Evolutionary conservation across 176 grass and related monocot species (phyloP), one percentile per base, ranked within the genome.

Genomic region (Lolium rigidum): DNA sequence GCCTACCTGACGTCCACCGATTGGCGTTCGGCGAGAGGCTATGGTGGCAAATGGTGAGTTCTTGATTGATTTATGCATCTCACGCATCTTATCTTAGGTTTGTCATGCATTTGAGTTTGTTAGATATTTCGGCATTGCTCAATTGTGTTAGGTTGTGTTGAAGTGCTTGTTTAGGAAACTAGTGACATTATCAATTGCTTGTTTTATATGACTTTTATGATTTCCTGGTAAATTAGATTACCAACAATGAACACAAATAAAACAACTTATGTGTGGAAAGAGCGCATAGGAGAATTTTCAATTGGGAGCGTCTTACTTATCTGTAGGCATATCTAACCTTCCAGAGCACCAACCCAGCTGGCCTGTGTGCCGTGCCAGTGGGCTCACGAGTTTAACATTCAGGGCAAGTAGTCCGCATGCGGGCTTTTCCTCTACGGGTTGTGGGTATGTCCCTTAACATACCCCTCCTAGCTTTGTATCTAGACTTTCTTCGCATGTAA

Each of bases 1-100:
- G 22, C 95, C 49, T 98, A 98, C 79, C 83, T 98, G 17, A 98
- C 96, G 4, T 98, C 93, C 17, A 98, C 96, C 0, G 93, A 95
- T 86, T 94, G 96, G 85, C 71, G 92, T 49, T 98, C 96, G 0
- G 89, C 96, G 0, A 91, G 89, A 70, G 96, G 96, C 1, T 92
- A 98, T 88, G 87, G 96, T 8, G 87, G 86, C 38, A 82, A 59
- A 79, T 83, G 90, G 96, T 95, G 82, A 79, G 67, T 44, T 85
- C 5, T 22, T 35, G 2, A 38, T 82, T 20, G 18, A 60, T 78
- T 85, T 54, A 50, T 41, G 28, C 14, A 74, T 54, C 10, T 18
- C 7, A 14, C n/a, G 55, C 54, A 28, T 72, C 44, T 18, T 64
- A 43, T 16, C 50, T 51, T 35, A 41, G 31, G 31, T 35, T 82